Conservation (phyloP, 2,329 filamentous ascomycete species). For the Xylaria sp. region DNA sequence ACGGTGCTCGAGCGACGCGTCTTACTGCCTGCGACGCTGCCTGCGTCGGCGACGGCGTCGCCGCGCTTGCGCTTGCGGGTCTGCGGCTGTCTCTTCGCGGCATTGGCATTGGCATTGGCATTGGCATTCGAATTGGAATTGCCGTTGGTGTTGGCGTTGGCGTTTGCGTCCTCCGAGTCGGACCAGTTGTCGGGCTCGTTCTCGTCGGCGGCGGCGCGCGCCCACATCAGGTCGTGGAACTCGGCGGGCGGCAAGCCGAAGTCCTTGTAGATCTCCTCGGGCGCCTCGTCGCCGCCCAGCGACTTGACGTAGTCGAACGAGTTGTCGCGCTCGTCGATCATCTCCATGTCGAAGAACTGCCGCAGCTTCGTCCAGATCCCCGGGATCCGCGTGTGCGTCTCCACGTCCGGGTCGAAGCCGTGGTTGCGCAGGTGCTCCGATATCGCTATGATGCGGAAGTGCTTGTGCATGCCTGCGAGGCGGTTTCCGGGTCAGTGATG, state of each 20-base stretch:
- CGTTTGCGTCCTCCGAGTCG: slow-evolving; percentile 50
- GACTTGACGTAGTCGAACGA: slow-evolving; percentile 50
- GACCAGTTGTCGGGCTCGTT: slow-evolving; percentile 57
- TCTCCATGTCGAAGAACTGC: slow-evolving; percentile 82
- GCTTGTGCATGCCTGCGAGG: slow-evolving; percentile 80
- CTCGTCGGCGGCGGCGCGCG: slow-evolving; percentile 50
- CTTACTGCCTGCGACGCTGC: slow-evolving; percentile 55
- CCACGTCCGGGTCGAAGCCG: slow-evolving; percentile 72
- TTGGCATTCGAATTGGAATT: slow-evolving; percentile 54
- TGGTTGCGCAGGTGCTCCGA: slow-evolving; percentile 80
- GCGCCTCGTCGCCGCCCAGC: slow-evolving; percentile 41
- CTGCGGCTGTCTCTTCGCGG: slow-evolving; percentile 25
- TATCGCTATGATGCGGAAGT: slow-evolving; percentile 90
- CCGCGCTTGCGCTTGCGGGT: slow-evolving; percentile 54
- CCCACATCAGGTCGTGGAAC: slow-evolving; percentile 55
- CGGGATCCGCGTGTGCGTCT: slow-evolving; percentile 83
- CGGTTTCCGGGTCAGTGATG: background rate
- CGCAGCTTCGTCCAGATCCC: slow-evolving; percentile 90
- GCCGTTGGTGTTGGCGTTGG: slow-evolving; percentile 23
- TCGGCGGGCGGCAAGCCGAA: slow-evolving; percentile 64
- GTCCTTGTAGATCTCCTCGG: slow-evolving; percentile 66
- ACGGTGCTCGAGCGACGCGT: slow-evolving; percentile 53
- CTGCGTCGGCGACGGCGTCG: slow-evolving; percentile 43
- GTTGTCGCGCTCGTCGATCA: slow-evolving; percentile 84
- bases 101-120: slow-evolving; percentile 13